Conservation (phyloP, 1,139 yeast species). For the Saccharomyces pastorianus region DNA sequence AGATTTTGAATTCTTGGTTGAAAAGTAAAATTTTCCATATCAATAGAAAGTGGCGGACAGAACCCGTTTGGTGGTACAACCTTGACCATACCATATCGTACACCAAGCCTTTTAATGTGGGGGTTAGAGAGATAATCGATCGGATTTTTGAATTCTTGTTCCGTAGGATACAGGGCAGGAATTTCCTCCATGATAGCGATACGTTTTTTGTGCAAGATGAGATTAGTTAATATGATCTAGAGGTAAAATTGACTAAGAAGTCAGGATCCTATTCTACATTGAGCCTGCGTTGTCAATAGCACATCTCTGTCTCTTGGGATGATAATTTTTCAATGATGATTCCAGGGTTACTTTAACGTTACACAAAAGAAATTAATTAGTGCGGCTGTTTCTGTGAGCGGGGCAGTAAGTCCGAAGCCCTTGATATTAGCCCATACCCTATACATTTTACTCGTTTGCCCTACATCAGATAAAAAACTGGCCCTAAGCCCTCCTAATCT, state of each 20-base stretch:
- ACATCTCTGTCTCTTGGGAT: neutral
- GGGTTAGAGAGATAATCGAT: slow-evolving; percentile 50
- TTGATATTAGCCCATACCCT: neutral
- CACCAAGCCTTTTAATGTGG: slow-evolving; percentile 46
- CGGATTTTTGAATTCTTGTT: slow-evolving; percentile 52
- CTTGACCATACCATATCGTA: slow-evolving; percentile 55
- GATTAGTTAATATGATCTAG: neutral
- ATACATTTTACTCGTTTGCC: neutral
- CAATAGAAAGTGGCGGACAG: slow-evolving; percentile 47
- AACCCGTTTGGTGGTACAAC: slow-evolving; percentile 55
- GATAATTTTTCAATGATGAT: neutral
- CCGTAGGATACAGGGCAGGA: slow-evolving; percentile 51
- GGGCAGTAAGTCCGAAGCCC: neutral
- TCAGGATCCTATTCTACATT: neutral
- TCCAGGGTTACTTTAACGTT: neutral
- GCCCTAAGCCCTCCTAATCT: neutral
- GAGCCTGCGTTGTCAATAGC: neutral
- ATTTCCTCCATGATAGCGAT: slow-evolving; percentile 31
- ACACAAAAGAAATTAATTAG: neutral
- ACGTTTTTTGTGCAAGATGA: neutral
- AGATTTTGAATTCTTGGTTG: slow-evolving; percentile 59
- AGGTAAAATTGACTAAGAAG: neutral
- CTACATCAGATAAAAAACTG: neutral
- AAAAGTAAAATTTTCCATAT: slow-evolving; percentile 45
- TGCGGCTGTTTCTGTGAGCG: slow-evolving; percentile 1